Conservation (phyloP, 768 basidiomycete genomes). For the Phaeolepiota aurea region DNA sequence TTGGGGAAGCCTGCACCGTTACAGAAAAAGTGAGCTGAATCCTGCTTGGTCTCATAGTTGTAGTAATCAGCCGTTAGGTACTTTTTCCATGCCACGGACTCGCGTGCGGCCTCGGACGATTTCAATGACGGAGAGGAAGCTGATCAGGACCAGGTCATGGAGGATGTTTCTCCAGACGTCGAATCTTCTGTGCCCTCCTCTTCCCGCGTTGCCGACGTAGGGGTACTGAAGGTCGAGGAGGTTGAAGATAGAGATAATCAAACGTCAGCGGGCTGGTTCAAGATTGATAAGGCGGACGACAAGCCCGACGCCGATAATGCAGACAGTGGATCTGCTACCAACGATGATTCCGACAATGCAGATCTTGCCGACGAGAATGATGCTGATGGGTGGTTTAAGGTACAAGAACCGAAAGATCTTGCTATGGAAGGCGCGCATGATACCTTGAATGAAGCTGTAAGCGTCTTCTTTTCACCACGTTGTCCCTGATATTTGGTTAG, state of each 20-base stretch:
- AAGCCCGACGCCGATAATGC: conserved; percentile 16
- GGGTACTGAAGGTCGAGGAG: conserved; percentile 14
- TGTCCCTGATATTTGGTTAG: not conserved
- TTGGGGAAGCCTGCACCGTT: conserved; percentile 49
- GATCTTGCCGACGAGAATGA: conserved; percentile 30
- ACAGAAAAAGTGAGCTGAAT: conserved; percentile 47
- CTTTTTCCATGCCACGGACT: conserved; percentile 66
- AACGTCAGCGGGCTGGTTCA: conserved; percentile 47
- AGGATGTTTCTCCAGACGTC: conserved; percentile 7
- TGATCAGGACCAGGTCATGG: conserved; percentile 14
- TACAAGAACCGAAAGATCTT: conserved; percentile 25
- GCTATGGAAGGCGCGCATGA: conserved; percentile 25
- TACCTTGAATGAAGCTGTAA: not conserved
- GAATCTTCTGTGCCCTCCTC: conserved; percentile 4
- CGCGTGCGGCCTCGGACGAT: conserved; percentile 39
- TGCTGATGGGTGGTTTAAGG: conserved; percentile 8
- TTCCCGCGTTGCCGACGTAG: too few species aligned
- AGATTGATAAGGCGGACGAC: conserved; percentile 22
- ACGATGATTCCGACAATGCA: conserved; percentile 57
- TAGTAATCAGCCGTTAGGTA: conserved; percentile 36
- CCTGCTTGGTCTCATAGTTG: too few species aligned
- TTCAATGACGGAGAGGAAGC: conserved; percentile 38
- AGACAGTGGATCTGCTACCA: conserved; percentile 42
- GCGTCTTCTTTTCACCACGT: too few species aligned
- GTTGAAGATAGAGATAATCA: conserved; percentile 33